Conservation (phyloP, 495 filamentous ascomycete species). For the Chaetomium tenue region DNA sequence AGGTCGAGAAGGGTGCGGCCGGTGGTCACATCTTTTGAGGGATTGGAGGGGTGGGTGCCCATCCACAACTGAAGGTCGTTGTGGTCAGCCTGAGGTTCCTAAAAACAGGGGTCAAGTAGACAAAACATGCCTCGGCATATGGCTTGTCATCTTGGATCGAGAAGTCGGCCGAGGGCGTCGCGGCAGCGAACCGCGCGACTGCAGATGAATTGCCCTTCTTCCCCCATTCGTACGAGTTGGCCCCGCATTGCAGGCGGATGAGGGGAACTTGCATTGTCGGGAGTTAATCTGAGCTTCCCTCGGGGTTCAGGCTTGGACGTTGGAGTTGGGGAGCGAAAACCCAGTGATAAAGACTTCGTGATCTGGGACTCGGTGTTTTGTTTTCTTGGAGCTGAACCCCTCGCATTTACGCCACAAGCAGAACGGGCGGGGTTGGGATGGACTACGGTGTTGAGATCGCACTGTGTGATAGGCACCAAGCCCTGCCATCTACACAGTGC, state of each 20-base stretch:
- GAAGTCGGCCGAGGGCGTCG: slow-evolving; percentile 68
- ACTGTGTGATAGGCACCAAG: background rate
- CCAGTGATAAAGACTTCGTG: too few relatives aligned
- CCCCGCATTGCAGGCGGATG: slow-evolving; percentile 89
- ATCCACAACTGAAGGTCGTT: slow-evolving; percentile 78
- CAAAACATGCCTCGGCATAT: slow-evolving; percentile 72
- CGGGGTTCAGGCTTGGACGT: too few relatives aligned
- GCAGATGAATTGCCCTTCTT: slow-evolving; percentile 81
- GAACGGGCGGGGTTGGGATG: background rate
- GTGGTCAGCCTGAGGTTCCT: slow-evolving; percentile 6
- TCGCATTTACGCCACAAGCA: slow-evolving; percentile 1
- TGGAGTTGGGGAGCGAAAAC: too few relatives aligned
- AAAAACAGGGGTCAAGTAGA: background rate
- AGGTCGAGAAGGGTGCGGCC: slow-evolving; percentile 86
- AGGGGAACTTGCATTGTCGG: slow-evolving; percentile 61
- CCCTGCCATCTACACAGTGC: background rate
- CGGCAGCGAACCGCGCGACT: slow-evolving; percentile 74
- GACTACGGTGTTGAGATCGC: background rate
- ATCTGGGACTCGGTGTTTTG: background rate
- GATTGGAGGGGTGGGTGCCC: slow-evolving; percentile 95
- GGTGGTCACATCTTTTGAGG: slow-evolving; percentile 82
- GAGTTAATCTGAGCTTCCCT: background rate
- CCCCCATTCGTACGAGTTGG: slow-evolving; percentile 99
- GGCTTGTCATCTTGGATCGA: slow-evolving; percentile 76
- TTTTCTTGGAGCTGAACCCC: background rate